Conservation (phyloP, 176 grass and related monocot species). For the Cenchrus americanus region DNA sequence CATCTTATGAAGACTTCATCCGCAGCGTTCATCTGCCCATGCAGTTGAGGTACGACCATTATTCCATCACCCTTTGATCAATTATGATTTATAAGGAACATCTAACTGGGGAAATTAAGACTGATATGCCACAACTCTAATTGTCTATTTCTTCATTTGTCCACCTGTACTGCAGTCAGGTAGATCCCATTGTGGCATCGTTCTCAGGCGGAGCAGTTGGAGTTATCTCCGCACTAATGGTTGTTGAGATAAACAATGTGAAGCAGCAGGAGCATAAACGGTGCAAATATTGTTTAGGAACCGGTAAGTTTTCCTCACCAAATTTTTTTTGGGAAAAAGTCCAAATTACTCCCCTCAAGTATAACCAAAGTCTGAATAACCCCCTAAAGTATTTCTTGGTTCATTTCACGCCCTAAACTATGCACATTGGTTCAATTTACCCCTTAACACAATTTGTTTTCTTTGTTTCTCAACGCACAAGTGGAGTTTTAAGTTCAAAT, state of each 20-base stretch:
- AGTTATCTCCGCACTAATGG: constrained; percentile 97
- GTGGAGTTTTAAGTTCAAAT: too few species aligned
- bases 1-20: constrained; percentile 95
- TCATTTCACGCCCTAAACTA: too few species aligned
- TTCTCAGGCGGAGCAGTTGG: constrained; percentile 98
- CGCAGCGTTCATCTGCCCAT: constrained; percentile 84
- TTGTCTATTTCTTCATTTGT: constrained; percentile 37
- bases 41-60: constrained; percentile 84
- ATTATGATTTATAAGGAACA: background rate
- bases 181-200: constrained; percentile 98
- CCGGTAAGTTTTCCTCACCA: constrained; percentile 53
- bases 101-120: background rate
- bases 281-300: constrained; percentile 99
- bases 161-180: constrained; percentile 61
- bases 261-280: constrained; percentile 96
- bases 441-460: too few species aligned
- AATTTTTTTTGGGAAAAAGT: too few species aligned
- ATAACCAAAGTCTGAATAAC: too few species aligned
- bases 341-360: too few species aligned
- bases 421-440: too few species aligned
- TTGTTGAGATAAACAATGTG: constrained; percentile 99
- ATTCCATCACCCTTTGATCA: constrained; percentile 25
- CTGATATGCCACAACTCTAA: background rate
- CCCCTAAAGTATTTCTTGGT: too few species aligned
- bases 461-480: too few species aligned